Base-by-base conservation (phyloP, 192 early-diverging fungal genomes). In the Pilobolus umbonatus region DNA sequence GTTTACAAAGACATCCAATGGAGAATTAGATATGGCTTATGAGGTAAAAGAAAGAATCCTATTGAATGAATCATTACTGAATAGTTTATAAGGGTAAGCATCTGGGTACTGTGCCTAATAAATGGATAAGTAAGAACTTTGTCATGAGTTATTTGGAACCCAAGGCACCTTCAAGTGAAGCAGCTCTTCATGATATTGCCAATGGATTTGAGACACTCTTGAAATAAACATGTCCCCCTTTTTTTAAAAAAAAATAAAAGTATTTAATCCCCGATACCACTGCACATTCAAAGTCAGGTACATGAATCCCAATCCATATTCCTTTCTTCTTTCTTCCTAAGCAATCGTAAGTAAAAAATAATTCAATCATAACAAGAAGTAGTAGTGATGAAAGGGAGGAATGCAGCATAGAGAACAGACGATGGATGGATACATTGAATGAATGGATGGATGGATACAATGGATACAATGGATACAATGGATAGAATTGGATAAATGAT, bases 51-150 rank as follows among this genome's bases (percentile, higher is more conserved):
- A 25, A 24, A 14, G 30, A 31, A 2, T 24, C 1, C 19, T 15
- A 26, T 47, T 19, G 9, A 34, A 31, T 19, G 8, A n/a, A 26
- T 31, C 12, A 17, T 58, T 46, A n/a, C 15, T 34, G 10, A 19
- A 2, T 43, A 44, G 44, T 48, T 32, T 44, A 45, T 31, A 58
- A 82, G 78, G 75, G 67, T 15, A 74, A 70, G 51, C 42, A 67
- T 1, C 29, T 76, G 14, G 81, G 81, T 17, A 65, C 47, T 2
- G 65, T 75, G 7, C 55, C 63, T 24, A 80, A 76, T 38, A 24
- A 45, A 6, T 83, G 81, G 81, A 11, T 83, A 12, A 61, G 73
- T 9, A 78, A 74, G 11, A 71, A 71, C 21, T 75, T 83, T 39
- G 62, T 83, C 19, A 64, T 80, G 56, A 73, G 68, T 1, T 83